Percentiles rank a stretch among this genome's conserved stretches.
These are phyloP conservation scores for Epichloe brachyelytri DNA, from an alignment of 2,329 filamentous ascomycete species.

Conservation along the genomic window DNA sequence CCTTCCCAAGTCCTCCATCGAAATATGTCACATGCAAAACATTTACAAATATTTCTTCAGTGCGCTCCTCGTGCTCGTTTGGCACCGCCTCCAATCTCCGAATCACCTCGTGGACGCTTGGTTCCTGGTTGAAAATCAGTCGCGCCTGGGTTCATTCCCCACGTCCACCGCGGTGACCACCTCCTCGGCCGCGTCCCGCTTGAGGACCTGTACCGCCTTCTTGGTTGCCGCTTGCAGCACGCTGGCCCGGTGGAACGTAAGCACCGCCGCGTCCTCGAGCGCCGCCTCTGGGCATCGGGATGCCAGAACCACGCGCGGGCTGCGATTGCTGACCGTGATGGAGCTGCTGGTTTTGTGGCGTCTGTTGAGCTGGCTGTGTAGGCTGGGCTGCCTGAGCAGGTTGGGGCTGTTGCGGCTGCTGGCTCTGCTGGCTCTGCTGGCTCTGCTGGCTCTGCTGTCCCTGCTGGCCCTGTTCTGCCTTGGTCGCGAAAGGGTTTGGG, in stretches of 20 bases:
- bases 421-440: background rate
- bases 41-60: constrained; percentile 9
- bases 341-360: background rate
- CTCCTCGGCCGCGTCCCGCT: constrained; percentile 26
- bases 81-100: constrained; percentile 27
- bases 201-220: constrained; percentile 18
- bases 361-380: constrained; percentile 9
- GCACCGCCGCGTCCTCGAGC: constrained; percentile 25
- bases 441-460: constrained; percentile 6
- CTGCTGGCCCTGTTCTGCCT: constrained; percentile 4
- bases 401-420: background rate
- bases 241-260: constrained; percentile 25
- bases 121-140: constrained; percentile 45
- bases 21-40: background rate
- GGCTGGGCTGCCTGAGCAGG: background rate
- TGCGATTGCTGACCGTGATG: constrained; percentile 11
- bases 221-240: constrained; percentile 21
- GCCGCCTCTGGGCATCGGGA: constrained; percentile 30
- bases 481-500: constrained; percentile 4
- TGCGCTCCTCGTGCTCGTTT: constrained; percentile 30
- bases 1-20: background rate
- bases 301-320: constrained; percentile 18
- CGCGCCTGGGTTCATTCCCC: constrained; percentile 36
- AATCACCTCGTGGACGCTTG: constrained; percentile 44
- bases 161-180: constrained; percentile 28